These are phyloP conservation scores for Dothistroma pini DNA, from an alignment of 2,329 filamentous ascomycete genomes.

Conservation along the genomic window DNA sequence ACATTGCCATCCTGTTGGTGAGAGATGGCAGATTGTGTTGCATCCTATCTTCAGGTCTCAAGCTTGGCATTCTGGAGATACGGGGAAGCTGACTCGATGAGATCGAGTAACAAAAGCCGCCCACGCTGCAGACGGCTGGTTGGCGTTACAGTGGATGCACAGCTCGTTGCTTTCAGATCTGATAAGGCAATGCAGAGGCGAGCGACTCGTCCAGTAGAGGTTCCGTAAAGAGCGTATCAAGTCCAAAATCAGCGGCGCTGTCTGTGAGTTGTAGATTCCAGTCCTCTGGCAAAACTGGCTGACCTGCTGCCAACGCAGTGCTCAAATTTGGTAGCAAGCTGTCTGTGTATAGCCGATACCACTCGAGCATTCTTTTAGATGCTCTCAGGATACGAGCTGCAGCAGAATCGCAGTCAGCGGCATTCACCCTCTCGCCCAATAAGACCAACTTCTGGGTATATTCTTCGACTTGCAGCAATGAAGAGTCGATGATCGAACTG, in stretches of 20 bases:
- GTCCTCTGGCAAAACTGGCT: conserved; percentile 1
- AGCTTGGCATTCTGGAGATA: conserved; percentile 17
- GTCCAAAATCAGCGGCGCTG: conserved; percentile 18
- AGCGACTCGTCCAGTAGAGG: conserved; percentile 8
- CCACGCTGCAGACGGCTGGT: background rate
- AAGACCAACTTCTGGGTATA: conserved; percentile 26
- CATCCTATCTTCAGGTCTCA: conserved; percentile 1
- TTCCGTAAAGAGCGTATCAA: conserved; percentile 21
- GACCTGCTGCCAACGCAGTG: background rate
- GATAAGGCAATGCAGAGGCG: background rate
- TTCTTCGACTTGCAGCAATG: conserved; percentile 26
- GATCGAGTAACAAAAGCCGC: conserved; percentile 22
- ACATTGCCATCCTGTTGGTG: background rate
- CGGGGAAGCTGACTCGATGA: conserved; percentile 20
- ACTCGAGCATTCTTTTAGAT: conserved; percentile 18
- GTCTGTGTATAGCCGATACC: conserved; percentile 20
- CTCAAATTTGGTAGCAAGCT: conserved; percentile 8
- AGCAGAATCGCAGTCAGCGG: conserved; percentile 17
- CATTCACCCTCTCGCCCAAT: conserved; percentile 4
- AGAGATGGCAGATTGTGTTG: background rate
- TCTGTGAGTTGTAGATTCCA: conserved; percentile 15
- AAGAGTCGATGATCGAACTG: conserved; percentile 25
- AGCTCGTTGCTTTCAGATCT: background rate
- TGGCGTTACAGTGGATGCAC: background rate
- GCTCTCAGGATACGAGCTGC: conserved; percentile 22